These are phyloP conservation scores for Amphicarpaea edgeworthii DNA, from an alignment of 306 rosid species.

Conservation along the genomic window DNA sequence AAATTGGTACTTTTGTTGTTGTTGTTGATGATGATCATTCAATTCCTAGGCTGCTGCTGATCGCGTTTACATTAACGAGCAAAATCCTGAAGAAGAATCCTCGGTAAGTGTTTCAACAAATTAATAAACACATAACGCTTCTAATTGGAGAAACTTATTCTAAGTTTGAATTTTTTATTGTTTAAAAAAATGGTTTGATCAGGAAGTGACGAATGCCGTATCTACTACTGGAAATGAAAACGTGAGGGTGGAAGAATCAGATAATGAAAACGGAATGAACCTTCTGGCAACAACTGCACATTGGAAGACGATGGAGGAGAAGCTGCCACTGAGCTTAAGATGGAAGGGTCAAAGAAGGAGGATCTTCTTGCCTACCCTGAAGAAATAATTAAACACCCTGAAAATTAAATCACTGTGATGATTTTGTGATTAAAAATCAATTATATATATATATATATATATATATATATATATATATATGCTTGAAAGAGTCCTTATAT, in stretches of 20 bases:
- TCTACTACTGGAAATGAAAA: not conserved
- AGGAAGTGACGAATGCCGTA: constrained; percentile 21
- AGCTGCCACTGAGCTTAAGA: too few relatives aligned
- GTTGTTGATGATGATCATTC: not conserved
- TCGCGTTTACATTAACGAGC: constrained; percentile 19
- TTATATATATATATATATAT: too few relatives aligned
- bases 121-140: not conserved
- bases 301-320: not conserved
- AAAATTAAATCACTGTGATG: not conserved
- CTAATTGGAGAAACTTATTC: not conserved
- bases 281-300: constrained; percentile 18
- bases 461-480: too few relatives aligned
- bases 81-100: not conserved
- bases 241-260: not conserved
- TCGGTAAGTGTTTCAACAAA: constrained; percentile 13
- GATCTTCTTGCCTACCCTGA: not conserved
- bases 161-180: not conserved
- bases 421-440: too few relatives aligned
- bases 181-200: not conserved
- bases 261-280: not conserved
- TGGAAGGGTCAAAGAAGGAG: not conserved
- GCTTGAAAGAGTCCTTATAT: too few relatives aligned
- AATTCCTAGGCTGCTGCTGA: constrained; percentile 40
- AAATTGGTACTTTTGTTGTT: not conserved
- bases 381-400: not conserved